Evolutionary conservation across 169 alveolate genomes (phyloP).

Genomic region (Babesia bovis): DNA sequence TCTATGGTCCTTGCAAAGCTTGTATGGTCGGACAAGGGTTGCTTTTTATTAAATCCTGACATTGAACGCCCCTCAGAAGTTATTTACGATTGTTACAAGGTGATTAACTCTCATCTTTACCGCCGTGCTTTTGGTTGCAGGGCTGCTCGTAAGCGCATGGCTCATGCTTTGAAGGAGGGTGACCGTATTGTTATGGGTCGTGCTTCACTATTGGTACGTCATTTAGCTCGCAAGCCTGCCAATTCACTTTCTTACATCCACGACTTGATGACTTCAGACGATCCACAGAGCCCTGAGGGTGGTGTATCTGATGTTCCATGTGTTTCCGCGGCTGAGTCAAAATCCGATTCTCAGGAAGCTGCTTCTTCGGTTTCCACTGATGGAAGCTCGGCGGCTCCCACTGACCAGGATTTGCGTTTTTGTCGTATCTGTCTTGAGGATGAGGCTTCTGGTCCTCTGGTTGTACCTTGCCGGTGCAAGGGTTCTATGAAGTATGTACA

Average conservation of each 20-base stretch:
- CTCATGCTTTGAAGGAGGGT: conserved; percentile 54
- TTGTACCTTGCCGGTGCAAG: conserved; percentile 94
- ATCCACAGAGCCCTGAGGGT: neutral
- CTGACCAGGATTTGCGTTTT: neutral
- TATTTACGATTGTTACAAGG: neutral
- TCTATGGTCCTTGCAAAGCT: conserved; percentile 9
- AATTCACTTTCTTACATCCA: conserved; percentile 49
- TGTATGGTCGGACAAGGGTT: conserved; percentile 21
- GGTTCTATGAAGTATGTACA: conserved; percentile 95
- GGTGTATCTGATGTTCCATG: neutral
- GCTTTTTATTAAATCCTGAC: conserved; percentile 7
- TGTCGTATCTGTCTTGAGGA: conserved; percentile 90
- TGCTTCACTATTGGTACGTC: conserved; percentile 52
- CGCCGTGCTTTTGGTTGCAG: conserved; percentile 4
- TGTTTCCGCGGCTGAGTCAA: neutral
- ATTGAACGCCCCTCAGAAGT: neutral
- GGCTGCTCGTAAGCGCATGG: neutral
- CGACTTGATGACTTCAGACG: conserved; percentile 23
- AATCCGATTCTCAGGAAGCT: neutral
- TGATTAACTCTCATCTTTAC: neutral
- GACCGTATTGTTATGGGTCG: conserved; percentile 54
- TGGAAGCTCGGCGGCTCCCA: neutral
- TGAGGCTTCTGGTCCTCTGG: conserved; percentile 86
- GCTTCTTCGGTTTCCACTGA: neutral
- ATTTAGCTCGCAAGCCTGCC: conserved; percentile 48